phyloP scores from a whole-genome alignment of 441 rosid species.

The Arabidopsis lyrata region DNA sequence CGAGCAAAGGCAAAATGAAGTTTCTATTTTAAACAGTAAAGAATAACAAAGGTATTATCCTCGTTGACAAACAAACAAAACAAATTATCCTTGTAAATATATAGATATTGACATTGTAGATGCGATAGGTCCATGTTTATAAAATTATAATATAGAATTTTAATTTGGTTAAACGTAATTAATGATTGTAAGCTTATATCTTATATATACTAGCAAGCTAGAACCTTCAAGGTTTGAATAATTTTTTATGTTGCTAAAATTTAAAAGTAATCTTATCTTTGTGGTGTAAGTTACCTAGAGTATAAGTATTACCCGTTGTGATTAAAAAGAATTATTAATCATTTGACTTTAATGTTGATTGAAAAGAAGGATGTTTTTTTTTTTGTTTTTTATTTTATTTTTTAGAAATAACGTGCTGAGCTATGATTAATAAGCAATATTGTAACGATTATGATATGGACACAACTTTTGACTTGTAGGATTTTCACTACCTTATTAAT shows the following conservation, averaged over 20 bases:
- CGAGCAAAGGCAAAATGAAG: neutral
- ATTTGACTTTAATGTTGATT: too few species aligned
- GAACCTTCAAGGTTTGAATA: neutral
- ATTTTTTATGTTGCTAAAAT: neutral
- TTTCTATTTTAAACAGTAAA: neutral
- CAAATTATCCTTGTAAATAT: neutral
- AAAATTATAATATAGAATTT: neutral
- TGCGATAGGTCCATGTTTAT: slow-evolving; percentile 1
- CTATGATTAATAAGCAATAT: neutral
- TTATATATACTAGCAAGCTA: neutral
- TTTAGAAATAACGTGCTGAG: too few species aligned
- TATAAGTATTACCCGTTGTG: too few species aligned
- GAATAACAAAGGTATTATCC: neutral
- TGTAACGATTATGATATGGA: slow-evolving; percentile 12
- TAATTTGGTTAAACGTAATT: neutral
- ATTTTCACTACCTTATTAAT: slow-evolving; percentile 10
- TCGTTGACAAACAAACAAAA: neutral
- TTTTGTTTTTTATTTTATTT: too few species aligned
- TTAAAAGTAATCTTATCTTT: too few species aligned
- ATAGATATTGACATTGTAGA: neutral
- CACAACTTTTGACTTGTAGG: slow-evolving; percentile 31
- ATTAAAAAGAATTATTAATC: too few species aligned
- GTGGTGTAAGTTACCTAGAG: too few species aligned
- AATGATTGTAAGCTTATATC: neutral
- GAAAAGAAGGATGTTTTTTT: too few species aligned